Percentiles rank a stretch among this genome's conserved stretches.
Evolutionary conservation across 2,329 filamentous ascomycete species (phyloP).

Genomic region (Trichophyton schoenleinii): DNA sequence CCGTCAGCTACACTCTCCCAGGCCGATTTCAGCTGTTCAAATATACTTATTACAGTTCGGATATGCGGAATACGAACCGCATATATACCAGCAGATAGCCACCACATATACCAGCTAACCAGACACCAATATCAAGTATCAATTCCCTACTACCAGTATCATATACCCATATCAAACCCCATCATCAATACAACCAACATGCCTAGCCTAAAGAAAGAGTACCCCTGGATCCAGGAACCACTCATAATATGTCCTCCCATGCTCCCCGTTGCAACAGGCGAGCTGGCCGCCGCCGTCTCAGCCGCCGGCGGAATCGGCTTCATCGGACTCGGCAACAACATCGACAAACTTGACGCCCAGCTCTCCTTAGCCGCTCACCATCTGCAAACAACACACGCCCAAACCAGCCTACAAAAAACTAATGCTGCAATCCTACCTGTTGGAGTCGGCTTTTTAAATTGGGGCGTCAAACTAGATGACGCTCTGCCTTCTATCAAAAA

Average conservation of each 20-base stretch:
- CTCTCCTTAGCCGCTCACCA: constrained; percentile 20
- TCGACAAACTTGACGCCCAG: constrained; percentile 20
- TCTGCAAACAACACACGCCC: constrained; percentile 7
- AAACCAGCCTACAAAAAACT: background rate
- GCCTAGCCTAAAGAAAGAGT: constrained; percentile 19
- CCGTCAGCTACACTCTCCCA: background rate
- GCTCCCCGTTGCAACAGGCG: constrained; percentile 47
- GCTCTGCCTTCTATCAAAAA: constrained; percentile 21
- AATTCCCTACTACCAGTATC: background rate
- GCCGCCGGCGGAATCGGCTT: constrained; percentile 44
- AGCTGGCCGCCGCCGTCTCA: constrained; percentile 49
- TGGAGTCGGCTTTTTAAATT: constrained; percentile 31
- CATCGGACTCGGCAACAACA: constrained; percentile 44
- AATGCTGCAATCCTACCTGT: constrained; percentile 21
- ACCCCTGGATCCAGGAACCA: constrained; percentile 47
- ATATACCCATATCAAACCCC: background rate
- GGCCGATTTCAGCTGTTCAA: too few species aligned
- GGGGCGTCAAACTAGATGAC: constrained; percentile 23
- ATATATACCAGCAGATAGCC: background rate
- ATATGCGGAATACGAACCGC: background rate
- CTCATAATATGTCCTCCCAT: constrained; percentile 55
- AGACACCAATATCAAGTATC: too few species aligned
- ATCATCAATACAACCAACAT: constrained; percentile 1
- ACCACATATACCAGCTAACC: background rate
- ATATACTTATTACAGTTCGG: background rate